Evolutionary conservation across 2,329 filamentous ascomycete species (phyloP), one percentile per base, ranked within the genome.

Genomic region (Aspergillus amoenus): DNA sequence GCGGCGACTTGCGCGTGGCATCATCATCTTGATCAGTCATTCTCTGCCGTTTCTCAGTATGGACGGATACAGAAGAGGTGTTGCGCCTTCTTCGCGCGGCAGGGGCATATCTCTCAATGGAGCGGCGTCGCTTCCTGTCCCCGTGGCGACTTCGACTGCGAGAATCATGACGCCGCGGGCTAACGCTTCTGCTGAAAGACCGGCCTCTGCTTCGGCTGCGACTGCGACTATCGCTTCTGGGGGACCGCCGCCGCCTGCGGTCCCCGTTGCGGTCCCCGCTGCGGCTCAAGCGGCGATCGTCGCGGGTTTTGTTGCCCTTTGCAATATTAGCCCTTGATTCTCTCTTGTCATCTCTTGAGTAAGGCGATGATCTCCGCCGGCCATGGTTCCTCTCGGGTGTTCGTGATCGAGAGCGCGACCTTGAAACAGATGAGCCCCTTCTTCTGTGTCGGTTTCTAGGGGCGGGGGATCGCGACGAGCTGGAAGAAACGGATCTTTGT

Each of bases 241-340:
- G 65, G 27, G 60, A 56, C 48, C 44, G 48, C 45, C 58, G 62
- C 30, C 67, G 68, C 51, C 70, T 68, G 60, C 60, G 71, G 57
- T 74, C 69, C 30, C 68, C 66, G 39, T 32, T 45, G 15, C 39
- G 55, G 40, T 57, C 55, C 54, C 50, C 54, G 73, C 32, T 65
- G 68, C 43, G 57, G 45, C 62, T 67, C 50, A 68, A 61, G 49
- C 70, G 68, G 58, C 71, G 74, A 64, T 68, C 73, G 67, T 80
- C 78, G 64, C 72, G 75, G 65, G 66, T 65, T 60, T 68, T 70
- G 63, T 70, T 70, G 64, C 67, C 79, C 70, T 79, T 80, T 68
- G 71, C 75, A 77, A 77, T 65, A 79, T 82, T 79, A 81, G 79
- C 76, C 63, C 76, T 73, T 66, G 73, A 71, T 63, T 76, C 74